Conservation (phyloP, 2,329 filamentous ascomycete species). For the Clarireedia homoeocarpa region DNA sequence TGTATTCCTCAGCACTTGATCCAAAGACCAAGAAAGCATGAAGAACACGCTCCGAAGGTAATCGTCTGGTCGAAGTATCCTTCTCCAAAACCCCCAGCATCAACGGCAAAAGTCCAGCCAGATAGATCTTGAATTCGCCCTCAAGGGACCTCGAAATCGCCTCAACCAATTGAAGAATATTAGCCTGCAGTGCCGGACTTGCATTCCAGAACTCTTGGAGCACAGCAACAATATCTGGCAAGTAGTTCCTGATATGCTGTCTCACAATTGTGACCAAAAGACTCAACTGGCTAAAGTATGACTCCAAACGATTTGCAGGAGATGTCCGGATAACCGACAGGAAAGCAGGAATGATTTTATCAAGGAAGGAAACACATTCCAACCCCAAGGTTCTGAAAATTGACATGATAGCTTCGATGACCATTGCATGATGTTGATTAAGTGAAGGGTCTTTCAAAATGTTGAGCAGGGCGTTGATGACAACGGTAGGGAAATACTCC, state of each 20-base stretch:
- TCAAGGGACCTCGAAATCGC: conserved; percentile 89
- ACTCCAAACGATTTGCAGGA: conserved; percentile 70
- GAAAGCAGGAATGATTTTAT: conserved; percentile 91
- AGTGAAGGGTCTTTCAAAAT: conserved; percentile 88
- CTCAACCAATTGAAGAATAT: conserved; percentile 86
- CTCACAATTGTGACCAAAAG: conserved; percentile 90
- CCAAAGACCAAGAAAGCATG: conserved; percentile 96
- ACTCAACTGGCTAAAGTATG: conserved; percentile 95
- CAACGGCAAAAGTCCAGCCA: conserved; percentile 79
- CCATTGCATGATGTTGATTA: conserved; percentile 81
- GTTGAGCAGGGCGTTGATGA: conserved; percentile 89
- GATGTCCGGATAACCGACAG: conserved; percentile 81
- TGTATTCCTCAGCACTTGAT: conserved; percentile 93
- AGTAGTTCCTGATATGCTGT: conserved; percentile 88
- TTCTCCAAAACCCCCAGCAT: conserved; percentile 94
- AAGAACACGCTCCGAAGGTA: conserved; percentile 80
- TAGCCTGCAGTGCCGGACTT: conserved; percentile 74
- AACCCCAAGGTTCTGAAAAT: conserved; percentile 95
- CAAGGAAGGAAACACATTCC: conserved; percentile 92
- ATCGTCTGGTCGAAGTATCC: conserved; percentile 66
- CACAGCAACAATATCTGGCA: conserved; percentile 78
- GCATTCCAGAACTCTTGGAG: conserved; percentile 87
- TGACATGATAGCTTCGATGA: conserved; percentile 97
- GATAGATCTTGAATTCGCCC: conserved; percentile 95
- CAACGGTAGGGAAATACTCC: conserved; percentile 96